Evolutionary conservation across 2,329 filamentous ascomycete genomes (phyloP).

Genomic region (Dothideomycetes sp.): DNA sequence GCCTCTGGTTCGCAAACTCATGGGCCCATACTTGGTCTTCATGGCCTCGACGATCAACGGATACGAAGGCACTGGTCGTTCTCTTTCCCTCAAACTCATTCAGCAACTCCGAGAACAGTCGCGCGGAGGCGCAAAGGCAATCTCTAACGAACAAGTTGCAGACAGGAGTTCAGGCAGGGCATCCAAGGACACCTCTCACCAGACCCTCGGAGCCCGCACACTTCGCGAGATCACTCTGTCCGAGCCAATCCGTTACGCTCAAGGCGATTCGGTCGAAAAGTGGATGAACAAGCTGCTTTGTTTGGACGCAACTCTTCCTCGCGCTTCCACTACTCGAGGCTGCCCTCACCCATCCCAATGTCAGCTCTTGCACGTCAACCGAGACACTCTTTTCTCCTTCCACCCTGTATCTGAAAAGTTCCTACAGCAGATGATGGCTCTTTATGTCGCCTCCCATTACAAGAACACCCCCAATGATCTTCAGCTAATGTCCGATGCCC

Average conservation of each 20-base stretch:
- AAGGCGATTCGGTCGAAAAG: slow-evolving; percentile 83
- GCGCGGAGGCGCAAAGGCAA: slow-evolving; percentile 48
- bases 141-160: slow-evolving; percentile 51
- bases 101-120: slow-evolving; percentile 95
- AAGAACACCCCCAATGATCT: slow-evolving; percentile 97
- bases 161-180: slow-evolving; percentile 71
- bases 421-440: slow-evolving; percentile 92
- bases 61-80: slow-evolving; percentile 93
- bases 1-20: slow-evolving; percentile 81
- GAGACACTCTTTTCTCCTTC: slow-evolving; percentile 95
- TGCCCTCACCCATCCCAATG: slow-evolving; percentile 87
- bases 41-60: slow-evolving; percentile 99
- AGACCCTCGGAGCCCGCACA: slow-evolving; percentile 57
- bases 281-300: slow-evolving; percentile 94
- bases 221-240: slow-evolving; percentile 84
- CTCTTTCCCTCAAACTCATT: slow-evolving; percentile 89
- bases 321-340: slow-evolving; percentile 62
- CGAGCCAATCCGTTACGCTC: slow-evolving; percentile 89
- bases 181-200: slow-evolving; percentile 50
- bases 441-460: slow-evolving; percentile 95
- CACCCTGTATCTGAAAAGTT: slow-evolving; percentile 96
- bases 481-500: slow-evolving; percentile 97
- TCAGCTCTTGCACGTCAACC: slow-evolving; percentile 86
- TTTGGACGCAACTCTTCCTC: slow-evolving; percentile 81
- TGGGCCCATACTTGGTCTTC: slow-evolving; percentile 95